These are phyloP conservation scores for Penstemon newberryi DNA, from an alignment of 257 asterid species.

Conservation along the genomic window DNA sequence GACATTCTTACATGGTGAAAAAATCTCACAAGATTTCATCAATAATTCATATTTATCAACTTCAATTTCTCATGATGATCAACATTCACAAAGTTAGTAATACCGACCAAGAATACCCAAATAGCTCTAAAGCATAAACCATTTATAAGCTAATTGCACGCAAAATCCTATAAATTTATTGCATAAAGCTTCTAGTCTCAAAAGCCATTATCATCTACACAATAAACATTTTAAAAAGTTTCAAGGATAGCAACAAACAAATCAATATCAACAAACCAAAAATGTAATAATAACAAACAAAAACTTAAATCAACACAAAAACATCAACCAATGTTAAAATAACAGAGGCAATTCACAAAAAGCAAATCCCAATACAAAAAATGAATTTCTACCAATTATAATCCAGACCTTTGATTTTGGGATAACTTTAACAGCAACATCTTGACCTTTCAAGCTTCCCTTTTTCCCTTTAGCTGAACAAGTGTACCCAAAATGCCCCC, in stretches of 20 bases:
- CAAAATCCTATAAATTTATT: not conserved
- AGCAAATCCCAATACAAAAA: conserved; percentile 8
- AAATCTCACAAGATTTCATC: conserved; percentile 6
- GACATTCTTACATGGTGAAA: conserved; percentile 2
- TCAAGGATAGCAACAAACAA: not conserved
- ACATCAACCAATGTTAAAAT: conserved; percentile 6
- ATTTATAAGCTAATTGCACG: not conserved
- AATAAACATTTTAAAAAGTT: not conserved
- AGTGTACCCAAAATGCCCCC: conserved; percentile 72
- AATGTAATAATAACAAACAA: not conserved
- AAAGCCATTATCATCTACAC: conserved; percentile 4
- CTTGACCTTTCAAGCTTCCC: conserved; percentile 59
- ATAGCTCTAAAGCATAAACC: not conserved
- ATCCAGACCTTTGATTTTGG: conserved; percentile 56
- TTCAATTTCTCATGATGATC: conserved; percentile 1
- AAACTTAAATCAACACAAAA: conserved; percentile 9
- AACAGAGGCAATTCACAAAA: conserved; percentile 4
- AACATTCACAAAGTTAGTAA: not conserved
- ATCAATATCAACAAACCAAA: not conserved
- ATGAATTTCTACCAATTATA: conserved; percentile 6
- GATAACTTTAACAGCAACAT: conserved; percentile 62
- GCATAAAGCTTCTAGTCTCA: not conserved
- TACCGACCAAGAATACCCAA: conserved; percentile 2
- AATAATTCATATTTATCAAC: not conserved
- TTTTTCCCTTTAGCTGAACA: conserved; percentile 54